These are phyloP conservation scores for Wallacemonas sp. DNA, from an alignment of 208 protist genomes.

Conservation along the genomic window DNA sequence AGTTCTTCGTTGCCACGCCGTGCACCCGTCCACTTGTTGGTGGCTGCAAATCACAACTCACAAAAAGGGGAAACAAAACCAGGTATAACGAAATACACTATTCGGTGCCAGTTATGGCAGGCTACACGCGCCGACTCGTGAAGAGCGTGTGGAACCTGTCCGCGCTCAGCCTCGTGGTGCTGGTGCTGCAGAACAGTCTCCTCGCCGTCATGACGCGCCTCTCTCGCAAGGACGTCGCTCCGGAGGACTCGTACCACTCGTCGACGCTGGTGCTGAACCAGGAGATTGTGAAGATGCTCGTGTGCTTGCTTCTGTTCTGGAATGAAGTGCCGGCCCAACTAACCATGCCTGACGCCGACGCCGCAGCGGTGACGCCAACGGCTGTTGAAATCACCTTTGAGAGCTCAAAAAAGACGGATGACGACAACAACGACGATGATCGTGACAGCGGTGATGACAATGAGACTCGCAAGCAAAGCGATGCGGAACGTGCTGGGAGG, in stretches of 20 bases:
- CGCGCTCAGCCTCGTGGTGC: slow-evolving; percentile 62
- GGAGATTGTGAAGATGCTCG: slow-evolving; percentile 78
- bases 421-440: too few relatives aligned
- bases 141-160: slow-evolving; percentile 29
- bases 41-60: too few relatives aligned
- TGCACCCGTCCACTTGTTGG: too few relatives aligned
- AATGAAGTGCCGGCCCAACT: slow-evolving; percentile 10
- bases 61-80: too few relatives aligned
- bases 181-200: slow-evolving; percentile 78
- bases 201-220: slow-evolving; percentile 77
- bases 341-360: not conserved
- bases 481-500: too few relatives aligned
- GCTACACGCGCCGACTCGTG: too few relatives aligned
- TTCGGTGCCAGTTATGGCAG: too few relatives aligned
- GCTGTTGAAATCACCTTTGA: not conserved
- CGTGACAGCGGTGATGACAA: too few relatives aligned
- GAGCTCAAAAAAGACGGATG: too few relatives aligned
- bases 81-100: too few relatives aligned
- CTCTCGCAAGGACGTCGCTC: slow-evolving; percentile 36
- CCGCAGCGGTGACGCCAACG: not conserved
- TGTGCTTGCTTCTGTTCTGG: slow-evolving; percentile 62
- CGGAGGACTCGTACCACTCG: slow-evolving; percentile 51
- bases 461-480: too few relatives aligned
- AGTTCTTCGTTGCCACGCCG: too few relatives aligned
- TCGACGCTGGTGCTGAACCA: slow-evolving; percentile 72